Base-by-base conservation (phyloP, 257 asterid genomes). In the Craterostigma plantagineum region DNA sequence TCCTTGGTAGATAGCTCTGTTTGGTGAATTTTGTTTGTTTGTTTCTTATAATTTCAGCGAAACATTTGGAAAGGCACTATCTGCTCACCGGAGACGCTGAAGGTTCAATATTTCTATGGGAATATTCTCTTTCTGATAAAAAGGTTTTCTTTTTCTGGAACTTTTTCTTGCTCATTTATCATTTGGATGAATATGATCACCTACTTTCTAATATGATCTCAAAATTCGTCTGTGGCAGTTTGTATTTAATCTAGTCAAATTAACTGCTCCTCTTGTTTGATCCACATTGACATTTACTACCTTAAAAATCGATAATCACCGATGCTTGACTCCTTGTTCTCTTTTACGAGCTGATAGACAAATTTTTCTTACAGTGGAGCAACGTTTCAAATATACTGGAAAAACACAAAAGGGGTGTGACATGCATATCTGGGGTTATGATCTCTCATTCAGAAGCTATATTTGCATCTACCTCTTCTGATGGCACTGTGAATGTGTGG, bases 41-140 rank as follows among this genome's bases (percentile, higher is more conserved):
- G 34, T 55, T 23, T 23, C 30, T 2, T 6, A 23, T 23, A 23
- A 23, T 46, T 48, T n/a, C 71, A 90, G 98, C 86, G 33, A 68
- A 54, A 60, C 63, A 67, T 56, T 68, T 76, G 70, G 67, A 55
- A 46, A 52, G 56, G 30, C 83, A 90, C 58, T 70, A 63, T 62
- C 58, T 90, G 59, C 71, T 83, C 14, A 82, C 98, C 33, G 98
- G 98, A 61, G 98, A 82, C 72, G 91, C 86, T 35, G 93, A 72
- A 42, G 98, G 95, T 13, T 56, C 64, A 47, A 79, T 79, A 54
- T 55, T 75, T 51, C 53, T 90, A 77, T 90, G 95, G 95, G 95
- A 74, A 57, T 65, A 56, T 51, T 63, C 70, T 35, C 71, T 72
- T 59, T 57, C 62, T 14, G 72, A 76, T 51, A 77, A 55, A n/a